Evolutionary conservation across 2,329 filamentous ascomycete species (phyloP).

Genomic region (Aureobasidium pullulans): DNA sequence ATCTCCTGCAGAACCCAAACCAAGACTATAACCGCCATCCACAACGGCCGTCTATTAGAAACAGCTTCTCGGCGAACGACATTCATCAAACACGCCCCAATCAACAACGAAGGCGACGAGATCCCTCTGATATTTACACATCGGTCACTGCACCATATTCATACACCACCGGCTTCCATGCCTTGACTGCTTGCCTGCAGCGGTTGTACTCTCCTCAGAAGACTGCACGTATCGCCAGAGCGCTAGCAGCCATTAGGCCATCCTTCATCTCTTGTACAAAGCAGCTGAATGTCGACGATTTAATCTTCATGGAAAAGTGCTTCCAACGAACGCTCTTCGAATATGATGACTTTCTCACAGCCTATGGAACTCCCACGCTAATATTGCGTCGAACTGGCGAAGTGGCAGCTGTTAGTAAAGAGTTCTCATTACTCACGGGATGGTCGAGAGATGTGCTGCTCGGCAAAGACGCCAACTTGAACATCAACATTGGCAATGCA

Average conservation of each 20-base stretch:
- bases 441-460: slow-evolving; percentile 88
- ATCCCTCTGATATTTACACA: slow-evolving; percentile 81
- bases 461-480: slow-evolving; percentile 79
- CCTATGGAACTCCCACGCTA: slow-evolving; percentile 82
- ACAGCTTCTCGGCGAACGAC: slow-evolving; percentile 24
- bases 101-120: slow-evolving; percentile 48
- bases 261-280: slow-evolving; percentile 89
- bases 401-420: slow-evolving; percentile 90
- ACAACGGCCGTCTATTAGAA: slow-evolving; percentile 24
- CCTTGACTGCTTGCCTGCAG: slow-evolving; percentile 71
- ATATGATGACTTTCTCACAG: slow-evolving; percentile 85
- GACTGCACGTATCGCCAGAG: slow-evolving; percentile 74
- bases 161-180: slow-evolving; percentile 86
- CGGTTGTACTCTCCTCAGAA: slow-evolving; percentile 71
- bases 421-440: slow-evolving; percentile 90
- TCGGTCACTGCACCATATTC: slow-evolving; percentile 85
- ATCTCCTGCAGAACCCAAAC: neutral
- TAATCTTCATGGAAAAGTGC: slow-evolving; percentile 96
- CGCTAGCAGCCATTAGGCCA: slow-evolving; percentile 80
- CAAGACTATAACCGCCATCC: slow-evolving; percentile 17
- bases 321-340: slow-evolving; percentile 89
- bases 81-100: slow-evolving; percentile 18
- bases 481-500: slow-evolving; percentile 66
- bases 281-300: slow-evolving; percentile 77
- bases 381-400: slow-evolving; percentile 89